A percentile compares a stretch with the other conserved stretches of the same genome.
phyloP scores from a whole-genome alignment of 345 rosid genomes.

The Physaria fendleri region DNA sequence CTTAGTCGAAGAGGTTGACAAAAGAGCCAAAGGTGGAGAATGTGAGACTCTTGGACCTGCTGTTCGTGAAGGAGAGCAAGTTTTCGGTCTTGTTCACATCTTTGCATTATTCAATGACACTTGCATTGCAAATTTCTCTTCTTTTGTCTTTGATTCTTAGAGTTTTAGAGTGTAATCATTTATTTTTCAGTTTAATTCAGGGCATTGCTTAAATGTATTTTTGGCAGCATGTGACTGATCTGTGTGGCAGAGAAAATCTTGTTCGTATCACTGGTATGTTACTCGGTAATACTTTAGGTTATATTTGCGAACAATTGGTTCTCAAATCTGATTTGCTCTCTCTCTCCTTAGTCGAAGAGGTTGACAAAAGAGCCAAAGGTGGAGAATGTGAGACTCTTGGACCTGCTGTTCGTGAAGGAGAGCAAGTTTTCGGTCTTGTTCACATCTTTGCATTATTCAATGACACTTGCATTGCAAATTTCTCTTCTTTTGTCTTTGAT shows the following conservation, averaged over 20 bases:
- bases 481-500: neutral
- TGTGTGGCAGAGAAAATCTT: slow-evolving; percentile 80
- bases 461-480: slow-evolving; percentile 69
- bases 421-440: slow-evolving; percentile 69
- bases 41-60: slow-evolving; percentile 73
- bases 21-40: slow-evolving; percentile 79
- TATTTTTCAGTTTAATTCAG: too few relatives aligned
- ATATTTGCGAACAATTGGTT: too few relatives aligned
- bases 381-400: slow-evolving; percentile 63
- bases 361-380: slow-evolving; percentile 80
- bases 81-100: slow-evolving; percentile 71
- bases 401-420: slow-evolving; percentile 74
- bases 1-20: slow-evolving; percentile 59
- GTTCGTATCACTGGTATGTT: slow-evolving; percentile 83
- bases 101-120: slow-evolving; percentile 78
- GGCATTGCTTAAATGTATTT: neutral
- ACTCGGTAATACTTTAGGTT: too few relatives aligned
- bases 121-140: slow-evolving; percentile 64
- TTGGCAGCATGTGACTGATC: slow-evolving; percentile 83
- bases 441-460: slow-evolving; percentile 76
- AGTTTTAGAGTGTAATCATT: too few relatives aligned
- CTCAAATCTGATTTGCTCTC: neutral
- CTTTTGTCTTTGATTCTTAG: neutral
- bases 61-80: slow-evolving; percentile 71
- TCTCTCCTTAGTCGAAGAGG: slow-evolving; percentile 49